A percentile compares a stretch with the other conserved stretches of the same genome.
Conservation (phyloP, 139 green algal genomes). For the Coelastrella sp. region DNA sequence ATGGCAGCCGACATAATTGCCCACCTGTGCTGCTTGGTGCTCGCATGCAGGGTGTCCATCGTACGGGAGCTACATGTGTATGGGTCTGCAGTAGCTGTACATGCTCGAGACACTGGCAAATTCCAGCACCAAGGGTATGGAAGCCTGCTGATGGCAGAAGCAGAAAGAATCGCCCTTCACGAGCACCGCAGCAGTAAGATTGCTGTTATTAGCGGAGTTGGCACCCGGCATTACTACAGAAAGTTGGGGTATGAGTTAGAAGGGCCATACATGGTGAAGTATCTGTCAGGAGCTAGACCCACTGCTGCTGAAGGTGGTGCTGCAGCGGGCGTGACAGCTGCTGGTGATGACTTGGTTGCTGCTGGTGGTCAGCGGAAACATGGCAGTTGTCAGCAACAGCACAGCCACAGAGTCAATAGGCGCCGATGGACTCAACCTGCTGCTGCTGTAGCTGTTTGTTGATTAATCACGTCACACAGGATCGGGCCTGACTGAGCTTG, state of each 20-base stretch:
- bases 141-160: slow-evolving; percentile 93
- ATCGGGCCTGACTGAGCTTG: too few species aligned
- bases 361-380: not conserved
- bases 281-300: slow-evolving; percentile 40
- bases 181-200: slow-evolving; percentile 93
- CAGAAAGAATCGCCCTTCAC: slow-evolving; percentile 88
- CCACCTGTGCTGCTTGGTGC: not conserved
- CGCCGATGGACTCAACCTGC: slow-evolving; percentile 16
- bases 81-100: slow-evolving; percentile 93
- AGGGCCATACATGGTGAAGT: slow-evolving; percentile 98
- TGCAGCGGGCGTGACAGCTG: not conserved
- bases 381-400: not conserved
- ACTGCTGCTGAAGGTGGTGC: not conserved
- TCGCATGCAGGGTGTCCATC: slow-evolving; percentile 75
- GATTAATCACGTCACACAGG: not conserved
- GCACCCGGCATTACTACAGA: slow-evolving; percentile 97
- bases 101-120: slow-evolving; percentile 84
- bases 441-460: not conserved
- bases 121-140: slow-evolving; percentile 97
- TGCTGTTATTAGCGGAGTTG: slow-evolving; percentile 97
- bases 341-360: not conserved
- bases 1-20: not conserved
- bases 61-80: slow-evolving; percentile 99
- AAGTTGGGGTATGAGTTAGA: slow-evolving; percentile 93
- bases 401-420: not conserved